Evolutionary conservation across 306 rosid species (phyloP).

Genomic region (Cajanus cajan): DNA sequence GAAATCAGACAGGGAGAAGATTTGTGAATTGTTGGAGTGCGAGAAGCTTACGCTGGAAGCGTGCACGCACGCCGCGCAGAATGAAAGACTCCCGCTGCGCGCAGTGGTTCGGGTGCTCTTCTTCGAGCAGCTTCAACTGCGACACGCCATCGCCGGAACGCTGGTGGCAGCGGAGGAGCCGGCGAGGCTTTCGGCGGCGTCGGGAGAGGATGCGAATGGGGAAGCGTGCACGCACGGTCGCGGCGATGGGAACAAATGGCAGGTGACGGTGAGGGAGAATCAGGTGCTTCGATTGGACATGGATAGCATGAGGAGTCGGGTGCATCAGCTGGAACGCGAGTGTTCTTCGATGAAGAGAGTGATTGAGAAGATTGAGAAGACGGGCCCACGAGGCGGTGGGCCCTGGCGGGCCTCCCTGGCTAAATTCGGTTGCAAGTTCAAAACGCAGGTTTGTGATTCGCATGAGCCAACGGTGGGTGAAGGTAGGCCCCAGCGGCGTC

Average conservation of each 20-base stretch:
- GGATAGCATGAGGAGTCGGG: constrained; percentile 4
- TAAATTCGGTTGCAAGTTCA: constrained; percentile 10
- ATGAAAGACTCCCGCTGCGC: constrained; percentile 78
- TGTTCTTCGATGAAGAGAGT: background rate
- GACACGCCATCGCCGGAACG: background rate
- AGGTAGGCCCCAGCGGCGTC: background rate
- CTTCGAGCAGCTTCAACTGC: constrained; percentile 2
- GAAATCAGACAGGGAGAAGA: background rate
- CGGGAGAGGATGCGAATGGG: background rate
- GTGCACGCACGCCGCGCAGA: constrained; percentile 91
- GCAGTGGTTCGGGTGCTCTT: constrained; percentile 16
- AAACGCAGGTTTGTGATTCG: constrained; percentile 2
- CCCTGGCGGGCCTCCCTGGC: background rate
- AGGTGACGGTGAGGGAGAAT: background rate
- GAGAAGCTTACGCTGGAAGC: constrained; percentile 48
- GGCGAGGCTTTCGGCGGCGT: background rate
- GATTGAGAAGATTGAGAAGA: background rate
- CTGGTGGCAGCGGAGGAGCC: background rate
- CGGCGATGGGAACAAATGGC: background rate
- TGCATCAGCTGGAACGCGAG: background rate
- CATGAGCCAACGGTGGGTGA: background rate
- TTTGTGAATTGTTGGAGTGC: background rate
- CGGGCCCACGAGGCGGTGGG: background rate
- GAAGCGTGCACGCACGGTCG: background rate
- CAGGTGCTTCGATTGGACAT: constrained; percentile 14